Evolutionary conservation across 768 basidiomycete species (phyloP).

Genomic region (Leucocoprinus leucothites): DNA sequence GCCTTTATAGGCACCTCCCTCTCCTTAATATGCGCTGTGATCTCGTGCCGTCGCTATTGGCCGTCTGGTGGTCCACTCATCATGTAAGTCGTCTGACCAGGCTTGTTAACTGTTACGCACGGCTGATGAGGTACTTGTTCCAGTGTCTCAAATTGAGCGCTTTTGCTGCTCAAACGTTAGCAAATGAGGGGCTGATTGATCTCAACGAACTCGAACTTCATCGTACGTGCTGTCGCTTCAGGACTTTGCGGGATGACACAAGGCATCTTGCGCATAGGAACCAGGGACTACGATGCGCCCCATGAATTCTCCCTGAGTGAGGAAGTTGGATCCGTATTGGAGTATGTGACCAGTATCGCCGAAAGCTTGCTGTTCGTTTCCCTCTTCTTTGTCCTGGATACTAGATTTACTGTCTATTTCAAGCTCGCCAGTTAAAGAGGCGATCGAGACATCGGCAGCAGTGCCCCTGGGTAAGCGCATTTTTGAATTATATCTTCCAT

Average conservation of each 20-base stretch:
- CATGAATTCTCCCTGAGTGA: conserved; percentile 36
- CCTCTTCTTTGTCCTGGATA: background rate
- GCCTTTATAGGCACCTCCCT: conserved; percentile 59
- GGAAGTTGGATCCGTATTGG: conserved; percentile 45
- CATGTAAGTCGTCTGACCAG: conserved; percentile 29
- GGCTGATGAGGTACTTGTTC: conserved; percentile 2
- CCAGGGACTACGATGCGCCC: conserved; percentile 21
- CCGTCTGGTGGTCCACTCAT: conserved; percentile 57
- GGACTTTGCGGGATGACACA: background rate
- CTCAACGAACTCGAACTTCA: conserved; percentile 44
- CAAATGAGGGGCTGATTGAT: conserved; percentile 40
- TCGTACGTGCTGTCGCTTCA: conserved; percentile 29
- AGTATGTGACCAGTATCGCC: conserved; percentile 43
- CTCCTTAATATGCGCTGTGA: conserved; percentile 64
- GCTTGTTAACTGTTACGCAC: background rate
- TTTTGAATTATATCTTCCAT: background rate
- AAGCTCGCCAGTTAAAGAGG: conserved; percentile 4
- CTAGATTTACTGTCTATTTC: background rate
- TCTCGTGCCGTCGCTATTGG: conserved; percentile 45
- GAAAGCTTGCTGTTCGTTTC: conserved; percentile 44
- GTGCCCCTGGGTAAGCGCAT: conserved; percentile 2
- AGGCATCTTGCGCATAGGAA: conserved; percentile 15
- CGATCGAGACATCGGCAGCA: background rate
- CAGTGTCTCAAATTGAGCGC: conserved; percentile 51
- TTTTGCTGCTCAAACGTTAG: conserved; percentile 49